phyloP scores from a whole-genome alignment of 2,329 filamentous ascomycete species.

The Periconia sp. region DNA sequence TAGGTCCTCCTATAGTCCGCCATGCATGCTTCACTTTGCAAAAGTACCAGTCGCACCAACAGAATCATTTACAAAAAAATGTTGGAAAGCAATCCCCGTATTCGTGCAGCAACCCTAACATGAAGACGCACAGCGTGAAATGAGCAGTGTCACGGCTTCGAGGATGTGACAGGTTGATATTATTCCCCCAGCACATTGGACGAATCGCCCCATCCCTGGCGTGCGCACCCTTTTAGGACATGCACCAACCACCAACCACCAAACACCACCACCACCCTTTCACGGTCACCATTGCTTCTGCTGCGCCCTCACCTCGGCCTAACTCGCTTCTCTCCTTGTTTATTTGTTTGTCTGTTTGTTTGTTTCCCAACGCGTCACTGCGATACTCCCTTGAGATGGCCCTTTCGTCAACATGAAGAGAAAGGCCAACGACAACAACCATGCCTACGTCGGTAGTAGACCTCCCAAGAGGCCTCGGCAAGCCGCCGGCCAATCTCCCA shows the following conservation, averaged over 20 bases:
- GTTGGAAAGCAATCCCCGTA: conserved; percentile 2
- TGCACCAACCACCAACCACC: conserved; percentile 11
- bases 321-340: neutral
- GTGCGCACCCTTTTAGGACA: conserved; percentile 8
- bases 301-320: neutral
- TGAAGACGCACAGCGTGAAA: neutral
- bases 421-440: conserved; percentile 20
- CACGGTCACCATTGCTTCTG: neutral
- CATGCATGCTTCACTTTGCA: neutral
- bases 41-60: neutral
- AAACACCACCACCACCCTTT: conserved; percentile 7
- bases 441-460: conserved; percentile 13
- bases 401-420: conserved; percentile 31
- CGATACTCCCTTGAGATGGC: conserved; percentile 2
- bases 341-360: neutral
- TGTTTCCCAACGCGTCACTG: conserved; percentile 7
- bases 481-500: conserved; percentile 32
- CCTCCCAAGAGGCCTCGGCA: conserved; percentile 26
- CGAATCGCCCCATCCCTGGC: conserved; percentile 16
- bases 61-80: neutral
- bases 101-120: neutral
- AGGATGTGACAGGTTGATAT: conserved; percentile 11
- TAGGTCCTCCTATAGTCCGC: neutral
- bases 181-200: conserved; percentile 5
- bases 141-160: conserved; percentile 16